Evolutionary conservation across 768 basidiomycete genomes (phyloP), one percentile per base, ranked within the genome.

Genomic region (Trametes cinnabarina): DNA sequence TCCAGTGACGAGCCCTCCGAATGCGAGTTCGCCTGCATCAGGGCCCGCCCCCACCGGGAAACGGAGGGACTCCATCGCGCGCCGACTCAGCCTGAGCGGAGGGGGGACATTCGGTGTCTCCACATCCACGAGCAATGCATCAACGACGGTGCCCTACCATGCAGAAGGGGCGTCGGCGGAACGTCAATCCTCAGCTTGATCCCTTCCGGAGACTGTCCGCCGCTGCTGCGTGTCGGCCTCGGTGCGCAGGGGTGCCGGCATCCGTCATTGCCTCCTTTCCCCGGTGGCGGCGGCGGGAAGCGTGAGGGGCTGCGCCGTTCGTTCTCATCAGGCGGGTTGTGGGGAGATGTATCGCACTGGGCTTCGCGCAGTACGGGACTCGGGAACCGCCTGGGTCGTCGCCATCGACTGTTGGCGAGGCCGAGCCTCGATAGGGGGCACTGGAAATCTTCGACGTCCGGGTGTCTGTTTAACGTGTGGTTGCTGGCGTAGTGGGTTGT

Each of bases 1-100:
- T 25, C 56, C 58, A 15, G 43, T 47, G 32, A 47, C 57, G 49
- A 43, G 52, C 28, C 22, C 47, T 35, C 39, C 62, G 47, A 43
- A 34, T 52, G 34, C 56, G 32, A 40, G 25, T 9, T 8, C 39
- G 9, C 11, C 47, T 20, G 52, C 40, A 19, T 35, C 57, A 42
- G 23, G 52, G 30, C 30, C 54, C 20, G 37, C 55, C 30, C 10
- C 48, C 22, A 46, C 62, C 20, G 56, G 62, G 32, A 63, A 58
- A 30, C 64, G 69, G 55, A 51, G 66, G 58, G 70, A 72, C 63
- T 68, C 67, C 62, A 63, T 68, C 43, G 68, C 63, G 51, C 60
- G 71, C 44, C 60, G 70, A 64, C 64, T 71, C 53, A 73, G 72
- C 62, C 50, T 71, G 51, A 71, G 72, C 62, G 68, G 63, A 34